phyloP scores from a whole-genome alignment of 1,284 basidiomycete species.

The Golubevia pallescens region DNA sequence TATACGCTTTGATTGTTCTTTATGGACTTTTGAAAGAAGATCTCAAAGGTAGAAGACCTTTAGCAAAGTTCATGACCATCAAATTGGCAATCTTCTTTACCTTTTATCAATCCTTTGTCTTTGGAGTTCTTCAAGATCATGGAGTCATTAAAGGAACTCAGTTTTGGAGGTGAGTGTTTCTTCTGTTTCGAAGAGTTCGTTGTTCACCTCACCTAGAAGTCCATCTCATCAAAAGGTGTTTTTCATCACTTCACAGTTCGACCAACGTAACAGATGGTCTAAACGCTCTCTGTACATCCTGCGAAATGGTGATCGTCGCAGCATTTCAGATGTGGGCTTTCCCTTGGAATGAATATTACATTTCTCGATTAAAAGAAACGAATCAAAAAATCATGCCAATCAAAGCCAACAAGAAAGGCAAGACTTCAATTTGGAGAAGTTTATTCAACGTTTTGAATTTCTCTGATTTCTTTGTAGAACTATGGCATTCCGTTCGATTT shows the following conservation, averaged over 20 bases:
- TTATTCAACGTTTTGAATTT: slow-evolving; percentile 21
- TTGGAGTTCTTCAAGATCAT: slow-evolving; percentile 62
- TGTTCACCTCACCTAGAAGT: background rate
- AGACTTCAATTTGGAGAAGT: slow-evolving; percentile 11
- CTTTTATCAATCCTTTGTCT: slow-evolving; percentile 60
- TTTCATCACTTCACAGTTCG: slow-evolving; percentile 67
- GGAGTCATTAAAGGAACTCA: slow-evolving; percentile 68
- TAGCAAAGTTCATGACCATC: slow-evolving; percentile 81
- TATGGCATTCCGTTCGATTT: slow-evolving; percentile 21
- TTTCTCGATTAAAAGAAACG: background rate
- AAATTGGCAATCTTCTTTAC: slow-evolving; percentile 80
- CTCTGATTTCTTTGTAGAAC: slow-evolving; percentile 17
- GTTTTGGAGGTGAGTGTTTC: too few relatives aligned
- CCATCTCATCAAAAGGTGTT: slow-evolving; percentile 66
- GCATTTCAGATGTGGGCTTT: slow-evolving; percentile 25
- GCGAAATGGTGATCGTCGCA: slow-evolving; percentile 71
- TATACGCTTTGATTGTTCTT: slow-evolving; percentile 68
- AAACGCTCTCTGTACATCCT: slow-evolving; percentile 78
- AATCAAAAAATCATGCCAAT: background rate
- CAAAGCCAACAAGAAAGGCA: slow-evolving; percentile 13
- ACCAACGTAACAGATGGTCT: slow-evolving; percentile 75
- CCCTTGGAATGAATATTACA: slow-evolving; percentile 17
- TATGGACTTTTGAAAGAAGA: slow-evolving; percentile 81
- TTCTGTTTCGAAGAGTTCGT: background rate
- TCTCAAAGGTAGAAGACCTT: slow-evolving; percentile 75